Percentiles rank a stretch among this genome's conserved stretches.
Conservation (phyloP, 73 alveolate genomes). For the Paramecium octaurelia region DNA sequence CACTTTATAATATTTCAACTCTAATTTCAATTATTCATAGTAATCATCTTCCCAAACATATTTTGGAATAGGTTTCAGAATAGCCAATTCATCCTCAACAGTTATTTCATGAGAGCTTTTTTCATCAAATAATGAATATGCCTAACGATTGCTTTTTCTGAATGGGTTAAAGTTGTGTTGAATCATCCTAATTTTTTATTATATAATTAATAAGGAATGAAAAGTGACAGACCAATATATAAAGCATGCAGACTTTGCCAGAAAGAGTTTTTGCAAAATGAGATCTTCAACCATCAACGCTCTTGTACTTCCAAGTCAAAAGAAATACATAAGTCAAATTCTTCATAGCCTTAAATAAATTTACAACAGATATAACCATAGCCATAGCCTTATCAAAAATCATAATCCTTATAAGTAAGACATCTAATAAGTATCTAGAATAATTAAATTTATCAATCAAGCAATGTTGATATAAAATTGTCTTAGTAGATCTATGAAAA, state of each 20-base stretch:
- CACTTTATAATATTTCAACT: background rate
- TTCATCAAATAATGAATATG: background rate
- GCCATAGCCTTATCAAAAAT: background rate
- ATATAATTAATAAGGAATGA: no score
- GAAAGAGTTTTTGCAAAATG: background rate
- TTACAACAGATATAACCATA: background rate
- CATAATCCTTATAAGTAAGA: no score
- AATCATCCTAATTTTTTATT: background rate
- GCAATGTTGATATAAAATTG: no score
- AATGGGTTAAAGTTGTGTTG: background rate
- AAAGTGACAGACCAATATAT: no score
- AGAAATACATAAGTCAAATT: background rate
- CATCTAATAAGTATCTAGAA: no score
- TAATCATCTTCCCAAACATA: slow-evolving; percentile 37
- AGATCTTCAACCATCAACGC: background rate
- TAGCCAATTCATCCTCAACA: background rate
- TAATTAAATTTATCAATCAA: no score
- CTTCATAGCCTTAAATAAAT: background rate
- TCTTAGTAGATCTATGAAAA: no score
- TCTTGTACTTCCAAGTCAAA: background rate
- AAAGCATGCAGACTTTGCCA: background rate
- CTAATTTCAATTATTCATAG: slow-evolving; percentile 17
- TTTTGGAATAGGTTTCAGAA: background rate
- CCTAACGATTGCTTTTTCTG: background rate
- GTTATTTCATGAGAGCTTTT: background rate